phyloP scores from a whole-genome alignment of 2,329 filamentous ascomycete species.

The Alternaria consortialis region DNA sequence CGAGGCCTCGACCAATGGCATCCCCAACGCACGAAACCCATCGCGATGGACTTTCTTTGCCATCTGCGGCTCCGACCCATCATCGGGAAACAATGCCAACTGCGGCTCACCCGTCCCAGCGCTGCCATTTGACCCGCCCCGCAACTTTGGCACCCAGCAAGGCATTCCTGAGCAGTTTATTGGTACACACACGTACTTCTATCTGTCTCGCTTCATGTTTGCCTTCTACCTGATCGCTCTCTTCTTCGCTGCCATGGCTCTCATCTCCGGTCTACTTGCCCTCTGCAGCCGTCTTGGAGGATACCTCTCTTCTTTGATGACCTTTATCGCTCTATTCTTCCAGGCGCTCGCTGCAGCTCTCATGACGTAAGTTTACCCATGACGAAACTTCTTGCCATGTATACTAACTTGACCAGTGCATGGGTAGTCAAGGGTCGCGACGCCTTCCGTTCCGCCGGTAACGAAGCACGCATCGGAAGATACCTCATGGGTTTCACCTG shows the following conservation, averaged over 20 bases:
- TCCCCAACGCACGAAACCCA: constrained; percentile 63
- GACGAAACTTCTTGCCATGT: constrained; percentile 5
- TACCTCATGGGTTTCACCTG: constrained; percentile 82
- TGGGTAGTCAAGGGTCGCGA: constrained; percentile 76
- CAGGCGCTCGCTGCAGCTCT: constrained; percentile 71
- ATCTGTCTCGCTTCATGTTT: constrained; percentile 91
- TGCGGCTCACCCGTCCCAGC: constrained; percentile 71
- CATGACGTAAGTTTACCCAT: constrained; percentile 72
- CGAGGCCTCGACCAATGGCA: constrained; percentile 75
- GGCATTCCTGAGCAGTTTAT: constrained; percentile 65
- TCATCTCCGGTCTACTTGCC: constrained; percentile 74
- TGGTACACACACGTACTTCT: constrained; percentile 73
- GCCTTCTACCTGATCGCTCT: constrained; percentile 87
- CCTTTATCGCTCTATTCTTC: constrained; percentile 72
- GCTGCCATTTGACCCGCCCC: constrained; percentile 71
- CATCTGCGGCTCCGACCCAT: constrained; percentile 70
- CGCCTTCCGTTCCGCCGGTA: constrained; percentile 66
- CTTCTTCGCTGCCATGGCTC: constrained; percentile 75
- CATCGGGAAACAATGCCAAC: constrained; percentile 62
- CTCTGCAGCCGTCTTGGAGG: constrained; percentile 76
- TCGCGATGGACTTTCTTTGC: constrained; percentile 94
- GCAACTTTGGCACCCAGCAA: constrained; percentile 67
- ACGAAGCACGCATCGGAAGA: constrained; percentile 67
- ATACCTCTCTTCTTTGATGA: constrained; percentile 68
- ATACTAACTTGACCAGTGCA: constrained; percentile 56